Conservation (phyloP, 331 rosid genomes). For the Malus hybrid region DNA sequence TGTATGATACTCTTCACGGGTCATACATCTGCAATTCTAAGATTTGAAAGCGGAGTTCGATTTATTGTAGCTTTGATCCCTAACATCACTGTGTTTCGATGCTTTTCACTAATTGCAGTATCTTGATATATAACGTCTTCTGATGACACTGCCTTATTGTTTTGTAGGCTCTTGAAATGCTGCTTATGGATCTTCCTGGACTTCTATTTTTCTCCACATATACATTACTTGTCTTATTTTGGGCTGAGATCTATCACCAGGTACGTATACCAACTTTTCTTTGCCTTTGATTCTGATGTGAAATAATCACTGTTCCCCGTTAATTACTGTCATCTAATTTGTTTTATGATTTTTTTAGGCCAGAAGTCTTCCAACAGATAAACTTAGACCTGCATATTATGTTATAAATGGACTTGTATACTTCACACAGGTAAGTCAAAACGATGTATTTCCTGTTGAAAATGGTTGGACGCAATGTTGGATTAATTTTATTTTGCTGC, state of each 20-base stretch:
- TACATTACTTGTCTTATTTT: constrained; percentile 69
- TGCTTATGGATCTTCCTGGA: constrained; percentile 71
- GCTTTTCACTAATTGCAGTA: neutral
- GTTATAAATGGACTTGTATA: constrained; percentile 51
- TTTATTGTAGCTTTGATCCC: neutral
- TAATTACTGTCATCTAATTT: neutral
- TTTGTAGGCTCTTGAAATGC: constrained; percentile 46
- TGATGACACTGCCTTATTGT: neutral
- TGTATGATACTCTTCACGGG: too few relatives aligned
- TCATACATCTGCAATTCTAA: too few relatives aligned
- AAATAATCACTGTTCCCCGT: neutral
- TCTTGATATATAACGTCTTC: neutral
- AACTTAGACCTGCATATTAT: constrained; percentile 63
- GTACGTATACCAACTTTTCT: constrained; percentile 41
- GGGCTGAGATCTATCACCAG: constrained; percentile 88
- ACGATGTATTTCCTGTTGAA: neutral
- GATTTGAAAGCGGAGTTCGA: too few relatives aligned
- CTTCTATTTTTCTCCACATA: constrained; percentile 78
- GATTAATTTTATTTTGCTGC: neutral
- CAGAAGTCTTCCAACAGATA: constrained; percentile 56
- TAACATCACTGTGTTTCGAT: neutral
- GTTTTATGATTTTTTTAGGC: constrained; percentile 42
- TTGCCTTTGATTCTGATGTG: neutral
- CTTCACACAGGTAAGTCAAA: constrained; percentile 40
- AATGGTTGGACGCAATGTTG: neutral